Conservation (phyloP, 345 rosid species). For the Pugionium dolabratum region DNA sequence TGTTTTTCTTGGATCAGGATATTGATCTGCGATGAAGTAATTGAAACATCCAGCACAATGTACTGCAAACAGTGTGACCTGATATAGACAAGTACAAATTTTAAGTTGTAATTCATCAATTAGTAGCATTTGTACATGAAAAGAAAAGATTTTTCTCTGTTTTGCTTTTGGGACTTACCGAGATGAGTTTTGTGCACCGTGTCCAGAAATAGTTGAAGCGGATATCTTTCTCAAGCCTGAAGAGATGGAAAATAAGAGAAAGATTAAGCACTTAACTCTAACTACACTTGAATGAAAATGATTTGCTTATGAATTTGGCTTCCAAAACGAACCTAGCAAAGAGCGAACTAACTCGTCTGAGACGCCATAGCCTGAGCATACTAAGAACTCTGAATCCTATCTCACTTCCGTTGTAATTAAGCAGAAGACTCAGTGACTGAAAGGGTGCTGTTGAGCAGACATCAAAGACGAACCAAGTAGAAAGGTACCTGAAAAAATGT, state of each 20-base stretch:
- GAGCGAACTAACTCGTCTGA: conserved; percentile 89
- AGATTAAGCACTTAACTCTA: conserved; percentile 27
- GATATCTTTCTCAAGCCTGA: conserved; percentile 95
- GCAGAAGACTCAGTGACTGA: conserved; percentile 66
- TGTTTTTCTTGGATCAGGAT: conserved; percentile 73
- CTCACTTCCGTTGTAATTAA: conserved; percentile 62
- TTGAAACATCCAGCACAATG: conserved; percentile 97
- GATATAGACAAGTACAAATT: conserved; percentile 29
- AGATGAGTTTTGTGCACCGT: conserved; percentile 78
- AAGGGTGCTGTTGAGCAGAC: conserved; percentile 91
- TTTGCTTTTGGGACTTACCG: conserved; percentile 51
- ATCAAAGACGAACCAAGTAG: conserved; percentile 91
- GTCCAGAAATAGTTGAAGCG: conserved; percentile 98
- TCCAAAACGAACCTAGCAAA: conserved; percentile 71
- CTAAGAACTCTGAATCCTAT: conserved; percentile 73
- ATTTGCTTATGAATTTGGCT: conserved; percentile 22
- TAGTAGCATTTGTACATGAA: conserved; percentile 18
- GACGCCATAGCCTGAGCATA: conserved; percentile 98
- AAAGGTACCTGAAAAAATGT: conserved; percentile 50
- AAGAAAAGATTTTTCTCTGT: conserved; percentile 24
- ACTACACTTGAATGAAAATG: conserved; percentile 9
- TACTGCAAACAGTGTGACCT: conserved; percentile 90
- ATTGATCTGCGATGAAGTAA: conserved; percentile 84
- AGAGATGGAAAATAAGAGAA: conserved; percentile 24
- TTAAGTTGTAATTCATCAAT: conserved; percentile 5